Evolutionary conservation across 495 filamentous ascomycete species (phyloP).

Genomic region (Hyaloscypha finlandica): DNA sequence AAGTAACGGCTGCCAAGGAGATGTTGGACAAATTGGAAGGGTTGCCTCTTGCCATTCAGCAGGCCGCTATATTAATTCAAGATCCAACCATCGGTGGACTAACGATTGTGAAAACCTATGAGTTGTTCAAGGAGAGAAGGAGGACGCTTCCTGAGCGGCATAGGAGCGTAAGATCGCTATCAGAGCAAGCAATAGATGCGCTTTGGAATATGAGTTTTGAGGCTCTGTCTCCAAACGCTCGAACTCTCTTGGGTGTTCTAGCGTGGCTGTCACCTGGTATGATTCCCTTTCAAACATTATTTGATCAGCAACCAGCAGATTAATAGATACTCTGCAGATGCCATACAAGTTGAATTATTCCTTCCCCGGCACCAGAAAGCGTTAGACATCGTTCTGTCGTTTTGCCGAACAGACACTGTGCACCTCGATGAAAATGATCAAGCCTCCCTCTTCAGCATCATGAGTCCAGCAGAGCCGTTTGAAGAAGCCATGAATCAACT

Average conservation of each 20-base stretch:
- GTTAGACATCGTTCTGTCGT: constrained; percentile 1
- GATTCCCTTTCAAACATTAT: neutral
- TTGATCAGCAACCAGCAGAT: neutral
- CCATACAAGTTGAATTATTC: constrained; percentile 6
- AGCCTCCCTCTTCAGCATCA: constrained; percentile 3
- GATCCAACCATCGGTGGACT: constrained; percentile 7
- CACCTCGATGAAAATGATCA: neutral
- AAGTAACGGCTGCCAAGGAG: constrained; percentile 6
- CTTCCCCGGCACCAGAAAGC: constrained; percentile 10
- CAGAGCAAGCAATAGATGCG: constrained; percentile 4
- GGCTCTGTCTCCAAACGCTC: constrained; percentile 5
- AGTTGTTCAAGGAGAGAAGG: constrained; percentile 8
- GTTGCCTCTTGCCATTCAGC: constrained; percentile 11
- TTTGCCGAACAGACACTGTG: constrained; percentile 3
- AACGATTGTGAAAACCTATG: constrained; percentile 10
- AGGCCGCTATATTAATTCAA: constrained; percentile 2
- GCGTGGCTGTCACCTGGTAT: constrained; percentile 11
- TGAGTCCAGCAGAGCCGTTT: constrained; percentile 1
- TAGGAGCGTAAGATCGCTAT: neutral
- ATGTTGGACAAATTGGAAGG: constrained; percentile 4
- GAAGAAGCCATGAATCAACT: constrained; percentile 11
- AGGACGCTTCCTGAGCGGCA: constrained; percentile 5
- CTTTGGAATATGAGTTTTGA: constrained; percentile 20
- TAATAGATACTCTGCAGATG: constrained; percentile 5
- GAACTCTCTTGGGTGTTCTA: constrained; percentile 8